Evolutionary conservation across 768 basidiomycete genomes (phyloP).

Genomic region (Tricholoma terreum): DNA sequence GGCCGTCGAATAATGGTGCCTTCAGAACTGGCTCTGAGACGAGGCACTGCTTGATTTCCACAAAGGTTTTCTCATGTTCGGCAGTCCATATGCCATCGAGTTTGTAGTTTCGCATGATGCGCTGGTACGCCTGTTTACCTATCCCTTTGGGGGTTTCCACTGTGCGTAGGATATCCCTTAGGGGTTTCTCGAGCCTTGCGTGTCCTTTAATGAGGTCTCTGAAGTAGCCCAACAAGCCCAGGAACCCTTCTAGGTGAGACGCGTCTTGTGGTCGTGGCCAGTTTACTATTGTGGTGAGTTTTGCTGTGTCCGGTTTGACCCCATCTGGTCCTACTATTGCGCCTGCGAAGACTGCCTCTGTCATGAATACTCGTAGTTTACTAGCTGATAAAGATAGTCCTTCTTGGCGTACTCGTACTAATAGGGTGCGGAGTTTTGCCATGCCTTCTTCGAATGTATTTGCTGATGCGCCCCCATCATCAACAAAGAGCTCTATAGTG

Average conservation of each 20-base stretch:
- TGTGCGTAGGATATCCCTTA: constrained; percentile 26
- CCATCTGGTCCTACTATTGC: constrained; percentile 31
- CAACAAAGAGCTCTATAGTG: too few relatives aligned
- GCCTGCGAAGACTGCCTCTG: too few relatives aligned
- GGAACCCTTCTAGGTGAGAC: too few relatives aligned
- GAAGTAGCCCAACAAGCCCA: too few relatives aligned
- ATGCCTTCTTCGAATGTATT: constrained; percentile 29
- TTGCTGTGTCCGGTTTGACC: constrained; percentile 32
- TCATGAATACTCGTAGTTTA: constrained; percentile 30
- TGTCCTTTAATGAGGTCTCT: constrained; percentile 35
- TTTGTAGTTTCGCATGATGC: too few relatives aligned
- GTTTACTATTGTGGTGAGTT: too few relatives aligned
- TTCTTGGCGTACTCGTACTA: constrained; percentile 22
- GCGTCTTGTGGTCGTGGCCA: too few relatives aligned
- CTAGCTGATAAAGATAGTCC: constrained; percentile 30
- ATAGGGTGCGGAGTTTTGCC: constrained; percentile 17
- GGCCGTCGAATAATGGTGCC: constrained; percentile 24
- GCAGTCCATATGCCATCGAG: too few relatives aligned
- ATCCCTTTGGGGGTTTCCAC: constrained; percentile 9
- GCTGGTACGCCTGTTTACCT: too few relatives aligned
- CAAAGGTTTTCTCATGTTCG: too few relatives aligned
- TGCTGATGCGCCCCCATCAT: too few relatives aligned
- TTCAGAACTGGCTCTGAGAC: constrained; percentile 24
- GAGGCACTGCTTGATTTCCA: constrained; percentile 27
- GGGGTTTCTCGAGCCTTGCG: constrained; percentile 24